A percentile compares a stretch with the other conserved stretches of the same genome.
phyloP scores from a whole-genome alignment of 2,329 filamentous ascomycete genomes.

The Fusarium sp. region DNA sequence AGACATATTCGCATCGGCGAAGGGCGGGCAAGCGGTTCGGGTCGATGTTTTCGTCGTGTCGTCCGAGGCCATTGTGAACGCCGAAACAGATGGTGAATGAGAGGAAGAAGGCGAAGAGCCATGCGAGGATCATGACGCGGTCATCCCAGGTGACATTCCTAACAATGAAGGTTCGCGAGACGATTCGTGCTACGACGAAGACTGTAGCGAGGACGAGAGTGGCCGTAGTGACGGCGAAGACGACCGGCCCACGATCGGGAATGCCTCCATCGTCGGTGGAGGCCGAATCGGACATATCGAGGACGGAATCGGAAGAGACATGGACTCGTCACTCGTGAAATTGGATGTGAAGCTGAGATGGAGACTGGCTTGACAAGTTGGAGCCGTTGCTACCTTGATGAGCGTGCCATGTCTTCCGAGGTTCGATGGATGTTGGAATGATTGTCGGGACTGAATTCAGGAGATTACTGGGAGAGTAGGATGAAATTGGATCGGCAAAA shows the following conservation, averaged over 20 bases:
- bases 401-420: constrained; percentile 39
- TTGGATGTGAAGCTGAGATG: constrained; percentile 13
- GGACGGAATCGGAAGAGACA: constrained; percentile 34
- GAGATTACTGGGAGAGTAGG: not conserved
- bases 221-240: constrained; percentile 76
- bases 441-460: not conserved
- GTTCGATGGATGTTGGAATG: not conserved
- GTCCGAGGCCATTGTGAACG: constrained; percentile 73
- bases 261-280: constrained; percentile 44
- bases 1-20: constrained; percentile 70
- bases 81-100: constrained; percentile 74
- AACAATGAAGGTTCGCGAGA: constrained; percentile 79
- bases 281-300: constrained; percentile 44
- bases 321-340: constrained; percentile 36
- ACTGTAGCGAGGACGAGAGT: constrained; percentile 76
- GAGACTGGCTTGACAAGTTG: constrained; percentile 28
- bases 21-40: constrained; percentile 60
- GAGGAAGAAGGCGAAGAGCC: constrained; percentile 76
- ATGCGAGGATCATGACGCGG: constrained; percentile 82
- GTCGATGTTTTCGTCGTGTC: constrained; percentile 70
- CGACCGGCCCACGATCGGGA: constrained; percentile 66
- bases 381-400: constrained; percentile 23
- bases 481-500: not conserved
- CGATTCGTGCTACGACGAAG: constrained; percentile 79
- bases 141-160: constrained; percentile 80